Evolutionary conservation across 805 yeast genomes (phyloP).

Genomic region (Brettanomyces nanus): DNA sequence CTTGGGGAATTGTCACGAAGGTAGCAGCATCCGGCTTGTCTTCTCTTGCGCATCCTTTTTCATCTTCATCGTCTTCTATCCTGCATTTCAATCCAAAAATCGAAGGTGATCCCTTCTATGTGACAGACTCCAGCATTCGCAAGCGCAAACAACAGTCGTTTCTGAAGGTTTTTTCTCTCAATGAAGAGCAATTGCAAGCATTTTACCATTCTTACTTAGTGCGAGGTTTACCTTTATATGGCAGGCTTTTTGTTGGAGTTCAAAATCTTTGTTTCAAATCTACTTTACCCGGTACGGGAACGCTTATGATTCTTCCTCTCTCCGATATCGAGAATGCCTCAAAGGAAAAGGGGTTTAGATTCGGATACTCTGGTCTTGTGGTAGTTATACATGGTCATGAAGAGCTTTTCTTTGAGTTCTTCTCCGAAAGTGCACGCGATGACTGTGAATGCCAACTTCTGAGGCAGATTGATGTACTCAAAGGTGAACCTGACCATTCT

Average conservation of each 20-base stretch:
- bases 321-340: constrained; percentile 62
- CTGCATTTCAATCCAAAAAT: not conserved
- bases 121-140: not conserved
- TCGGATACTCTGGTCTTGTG: constrained; percentile 65
- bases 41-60: not conserved
- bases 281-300: constrained; percentile 64
- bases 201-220: constrained; percentile 65
- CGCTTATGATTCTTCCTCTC: constrained; percentile 78
- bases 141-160: constrained; percentile 4
- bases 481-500: constrained; percentile 9
- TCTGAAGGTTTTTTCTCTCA: constrained; percentile 56
- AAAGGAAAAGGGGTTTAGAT: constrained; percentile 59
- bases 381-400: constrained; percentile 67
- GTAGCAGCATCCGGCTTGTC: constrained; percentile 2
- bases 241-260: constrained; percentile 69
- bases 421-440: constrained; percentile 54
- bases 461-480: constrained; percentile 40
- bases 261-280: constrained; percentile 73
- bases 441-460: constrained; percentile 56
- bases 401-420: constrained; percentile 70
- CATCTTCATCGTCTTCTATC: not conserved
- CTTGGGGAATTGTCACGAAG: not conserved
- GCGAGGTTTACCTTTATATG: constrained; percentile 71
- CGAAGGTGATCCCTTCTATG: constrained; percentile 4
- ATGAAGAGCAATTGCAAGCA: constrained; percentile 47